Conservation (phyloP, 441 rosid genomes). For the Biscutella laevigata region DNA sequence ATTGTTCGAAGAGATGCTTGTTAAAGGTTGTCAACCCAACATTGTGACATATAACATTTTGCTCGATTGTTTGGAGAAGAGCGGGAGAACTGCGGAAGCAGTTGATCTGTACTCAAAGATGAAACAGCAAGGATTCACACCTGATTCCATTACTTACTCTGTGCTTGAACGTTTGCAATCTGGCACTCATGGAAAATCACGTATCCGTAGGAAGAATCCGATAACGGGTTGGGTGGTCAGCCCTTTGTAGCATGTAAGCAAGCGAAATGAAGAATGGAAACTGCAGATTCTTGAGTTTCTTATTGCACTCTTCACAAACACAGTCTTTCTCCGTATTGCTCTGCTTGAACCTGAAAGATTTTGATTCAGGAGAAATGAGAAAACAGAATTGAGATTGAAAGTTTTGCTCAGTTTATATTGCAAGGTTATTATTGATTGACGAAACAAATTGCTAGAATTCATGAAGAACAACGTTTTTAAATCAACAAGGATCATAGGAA, state of each 20-base stretch:
- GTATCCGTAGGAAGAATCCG: constrained; percentile 71
- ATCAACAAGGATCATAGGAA: neutral
- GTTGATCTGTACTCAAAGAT: constrained; percentile 74
- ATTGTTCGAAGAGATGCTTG: constrained; percentile 77
- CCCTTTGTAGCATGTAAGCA: constrained; percentile 32
- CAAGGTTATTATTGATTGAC: neutral
- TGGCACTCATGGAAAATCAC: constrained; percentile 52
- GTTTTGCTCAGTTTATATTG: neutral
- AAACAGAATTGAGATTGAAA: neutral
- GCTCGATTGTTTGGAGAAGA: constrained; percentile 78
- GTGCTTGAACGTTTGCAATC: constrained; percentile 75
- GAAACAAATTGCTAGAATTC: neutral
- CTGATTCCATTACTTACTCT: constrained; percentile 73
- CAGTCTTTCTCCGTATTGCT: neutral
- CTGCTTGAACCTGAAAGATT: neutral
- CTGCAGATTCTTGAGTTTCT: constrained; percentile 16
- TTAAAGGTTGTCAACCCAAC: constrained; percentile 70
- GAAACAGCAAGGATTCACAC: constrained; percentile 77
- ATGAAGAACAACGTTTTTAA: neutral
- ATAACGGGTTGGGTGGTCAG: constrained; percentile 91
- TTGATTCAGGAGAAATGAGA: neutral
- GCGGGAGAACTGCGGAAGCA: constrained; percentile 78
- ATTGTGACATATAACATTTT: constrained; percentile 82
- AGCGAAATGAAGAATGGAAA: neutral
- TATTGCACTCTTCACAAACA: neutral